Percentiles rank a stretch among this genome's conserved stretches.
phyloP scores from a whole-genome alignment of 768 basidiomycete species.

The Podaxis rugospora region DNA sequence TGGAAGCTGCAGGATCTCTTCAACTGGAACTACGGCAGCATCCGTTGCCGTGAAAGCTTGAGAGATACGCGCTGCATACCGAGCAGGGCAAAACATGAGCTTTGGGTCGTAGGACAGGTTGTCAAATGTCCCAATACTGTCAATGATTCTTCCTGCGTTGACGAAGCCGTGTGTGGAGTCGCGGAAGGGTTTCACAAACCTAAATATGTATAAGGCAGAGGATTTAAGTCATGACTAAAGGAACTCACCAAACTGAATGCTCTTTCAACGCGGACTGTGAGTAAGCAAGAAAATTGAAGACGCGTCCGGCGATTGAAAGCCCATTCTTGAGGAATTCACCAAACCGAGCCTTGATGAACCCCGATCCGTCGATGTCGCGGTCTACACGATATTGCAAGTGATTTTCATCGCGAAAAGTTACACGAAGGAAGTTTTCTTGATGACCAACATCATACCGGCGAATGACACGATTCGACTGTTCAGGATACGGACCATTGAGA shows the following conservation, averaged over 20 bases:
- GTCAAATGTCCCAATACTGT: slow-evolving; percentile 50
- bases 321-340: slow-evolving; percentile 41
- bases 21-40: slow-evolving; percentile 39
- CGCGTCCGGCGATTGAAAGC: slow-evolving; percentile 48
- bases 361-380: slow-evolving; percentile 21
- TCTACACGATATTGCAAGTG: slow-evolving; percentile 14
- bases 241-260: slow-evolving; percentile 48
- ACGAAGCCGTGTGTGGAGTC: slow-evolving; percentile 24
- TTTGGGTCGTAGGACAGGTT: slow-evolving; percentile 37
- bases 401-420: slow-evolving; percentile 16
- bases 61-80: slow-evolving; percentile 68
- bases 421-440: slow-evolving; percentile 16
- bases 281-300: slow-evolving; percentile 65
- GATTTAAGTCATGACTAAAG: neutral
- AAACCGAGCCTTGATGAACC: slow-evolving; percentile 45
- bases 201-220: slow-evolving; percentile 17
- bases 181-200: slow-evolving; percentile 61
- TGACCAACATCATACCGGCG: slow-evolving; percentile 11
- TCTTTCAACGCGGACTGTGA: slow-evolving; percentile 73
- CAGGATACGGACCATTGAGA: slow-evolving; percentile 14
- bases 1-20: slow-evolving; percentile 39
- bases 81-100: slow-evolving; percentile 58
- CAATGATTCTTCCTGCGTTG: slow-evolving; percentile 48
- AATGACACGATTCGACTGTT: slow-evolving; percentile 17
- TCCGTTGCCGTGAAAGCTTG: slow-evolving; percentile 77